Evolutionary conservation across 148 eudicot species (phyloP).

Genomic region (Oxyria digyna): DNA sequence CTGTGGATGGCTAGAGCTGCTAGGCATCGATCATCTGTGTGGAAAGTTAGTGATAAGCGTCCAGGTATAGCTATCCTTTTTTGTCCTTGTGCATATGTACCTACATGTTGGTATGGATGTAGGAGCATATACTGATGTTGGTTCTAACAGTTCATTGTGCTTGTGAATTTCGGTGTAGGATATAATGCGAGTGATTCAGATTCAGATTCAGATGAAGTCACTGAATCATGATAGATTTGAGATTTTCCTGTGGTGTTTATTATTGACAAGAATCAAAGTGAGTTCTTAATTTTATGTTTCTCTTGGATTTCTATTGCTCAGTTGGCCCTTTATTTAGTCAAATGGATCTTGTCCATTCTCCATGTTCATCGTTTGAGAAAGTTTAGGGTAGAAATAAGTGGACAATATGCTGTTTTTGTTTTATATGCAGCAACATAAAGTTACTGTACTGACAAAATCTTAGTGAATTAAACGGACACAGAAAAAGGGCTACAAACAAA

Average conservation of each 20-base stretch:
- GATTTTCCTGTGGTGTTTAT: neutral
- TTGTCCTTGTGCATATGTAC: neutral
- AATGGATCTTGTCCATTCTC: neutral
- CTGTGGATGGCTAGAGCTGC: constrained; percentile 71
- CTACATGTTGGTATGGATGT: neutral
- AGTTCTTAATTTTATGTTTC: constrained; percentile 7
- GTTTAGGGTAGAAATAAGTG: neutral
- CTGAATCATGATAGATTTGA: constrained; percentile 22
- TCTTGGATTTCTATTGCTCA: neutral
- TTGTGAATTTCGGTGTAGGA: constrained; percentile 29
- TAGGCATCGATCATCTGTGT: constrained; percentile 72
- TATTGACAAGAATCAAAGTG: constrained; percentile 14
- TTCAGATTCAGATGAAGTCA: constrained; percentile 43
- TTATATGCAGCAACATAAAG: neutral
- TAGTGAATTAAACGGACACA: neutral
- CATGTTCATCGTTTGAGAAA: neutral
- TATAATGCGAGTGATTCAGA: constrained; percentile 94
- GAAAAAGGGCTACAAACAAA: neutral
- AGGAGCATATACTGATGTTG: neutral
- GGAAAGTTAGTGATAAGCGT: constrained; percentile 79
- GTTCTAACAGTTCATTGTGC: constrained; percentile 5
- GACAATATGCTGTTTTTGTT: neutral
- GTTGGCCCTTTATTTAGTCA: neutral
- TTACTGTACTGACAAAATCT: neutral
- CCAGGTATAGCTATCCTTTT: constrained; percentile 37